Base-by-base conservation (phyloP, 192 early-diverging fungal genomes). In the Backusella tarrabulga region DNA sequence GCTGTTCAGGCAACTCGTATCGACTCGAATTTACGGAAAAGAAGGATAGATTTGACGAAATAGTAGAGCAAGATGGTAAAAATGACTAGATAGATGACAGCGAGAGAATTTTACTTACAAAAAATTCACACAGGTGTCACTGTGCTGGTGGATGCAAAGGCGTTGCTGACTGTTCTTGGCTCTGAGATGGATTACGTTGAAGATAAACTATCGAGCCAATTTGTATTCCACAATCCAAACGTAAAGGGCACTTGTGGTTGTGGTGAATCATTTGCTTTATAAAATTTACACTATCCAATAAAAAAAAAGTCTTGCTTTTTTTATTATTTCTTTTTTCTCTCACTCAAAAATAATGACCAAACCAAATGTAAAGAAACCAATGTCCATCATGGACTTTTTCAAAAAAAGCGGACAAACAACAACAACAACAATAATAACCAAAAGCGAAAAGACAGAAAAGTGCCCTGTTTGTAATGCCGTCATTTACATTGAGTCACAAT, bases 101-200 rank as follows among this genome's bases (percentile, higher is more conserved):
- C 32, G 32, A 3, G 32, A 32, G 32, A 32, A 32, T 3, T 32
- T 2, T 32, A 32, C 32, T 32, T 32, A 32, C 0, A 32, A 32
- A 1, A 32, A 32, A 32, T 2, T 32, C 32, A 32, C 32, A 32
- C 32, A 95, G 94, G 96, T 76, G 97, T 97, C 26, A 95, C 90
- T 4, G 94, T 99, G 46, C 82, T 97, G n/a, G 93, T 99, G 29
- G 97, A 99, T 77, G 93, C 94, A 46, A 97, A 98, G 89, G 96
- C 97, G 12, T 85, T 99, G 50, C 84, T 99, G 70, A 93, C 93
- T 3, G 86, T 98, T n/a, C 90, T 99, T 68, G 98, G 98, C 14
- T 95, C 93, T 69, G 98, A 99, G 78, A 98, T 99, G 96, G 98
- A 99, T 86, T 98, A 89, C 87, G 93, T 96, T 34, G 91, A 98